phyloP scores from a whole-genome alignment of 192 early-diverging fungal species.

The Podila verticillata region DNA sequence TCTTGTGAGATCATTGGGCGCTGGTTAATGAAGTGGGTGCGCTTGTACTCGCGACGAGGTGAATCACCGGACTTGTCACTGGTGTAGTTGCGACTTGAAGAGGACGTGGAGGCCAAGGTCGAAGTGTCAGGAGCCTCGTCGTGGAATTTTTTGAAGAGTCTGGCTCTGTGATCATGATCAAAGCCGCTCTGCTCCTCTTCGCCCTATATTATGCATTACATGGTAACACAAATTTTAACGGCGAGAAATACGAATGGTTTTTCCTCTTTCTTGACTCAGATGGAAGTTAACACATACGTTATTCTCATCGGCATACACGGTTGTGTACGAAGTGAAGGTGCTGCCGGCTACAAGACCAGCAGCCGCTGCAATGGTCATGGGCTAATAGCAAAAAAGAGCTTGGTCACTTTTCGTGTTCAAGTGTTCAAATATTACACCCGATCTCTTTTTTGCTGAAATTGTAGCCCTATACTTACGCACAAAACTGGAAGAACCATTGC shows the following conservation, averaged over 20 bases:
- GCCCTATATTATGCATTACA: neutral
- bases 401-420: neutral
- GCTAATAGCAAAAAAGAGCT: constrained; percentile 6
- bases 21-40: neutral
- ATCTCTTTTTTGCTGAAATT: neutral
- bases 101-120: neutral
- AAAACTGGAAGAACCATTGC: constrained; percentile 27
- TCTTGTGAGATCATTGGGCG: constrained; percentile 28
- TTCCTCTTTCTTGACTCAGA: neutral
- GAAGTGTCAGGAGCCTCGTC: neutral
- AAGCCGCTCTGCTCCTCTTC: constrained; percentile 4
- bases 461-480: neutral
- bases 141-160: neutral
- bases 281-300: constrained; percentile 10
- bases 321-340: constrained; percentile 28
- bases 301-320: constrained; percentile 36
- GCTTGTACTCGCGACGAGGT: neutral
- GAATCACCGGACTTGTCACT: neutral
- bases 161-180: constrained; percentile 4
- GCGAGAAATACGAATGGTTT: neutral
- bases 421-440: neutral
- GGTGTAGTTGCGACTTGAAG: neutral
- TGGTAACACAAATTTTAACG: neutral
- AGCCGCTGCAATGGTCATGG: constrained; percentile 32
- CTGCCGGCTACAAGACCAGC: constrained; percentile 30